Conservation (phyloP, 176 grass and related monocot species). For the Eremochloa ophiuroides region DNA sequence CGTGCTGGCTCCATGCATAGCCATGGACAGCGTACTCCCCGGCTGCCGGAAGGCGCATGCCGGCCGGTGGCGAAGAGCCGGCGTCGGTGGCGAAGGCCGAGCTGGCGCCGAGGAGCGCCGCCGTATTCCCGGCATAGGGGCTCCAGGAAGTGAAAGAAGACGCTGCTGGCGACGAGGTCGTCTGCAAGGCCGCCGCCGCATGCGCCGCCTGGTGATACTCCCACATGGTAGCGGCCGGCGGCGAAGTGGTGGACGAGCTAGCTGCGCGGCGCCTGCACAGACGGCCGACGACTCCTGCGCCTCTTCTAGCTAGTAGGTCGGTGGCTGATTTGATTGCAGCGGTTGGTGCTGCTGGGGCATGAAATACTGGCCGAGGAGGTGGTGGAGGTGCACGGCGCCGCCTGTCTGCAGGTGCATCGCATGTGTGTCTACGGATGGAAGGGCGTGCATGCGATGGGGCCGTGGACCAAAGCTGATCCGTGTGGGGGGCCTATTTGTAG, state of each 20-base stretch:
- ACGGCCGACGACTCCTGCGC: background rate
- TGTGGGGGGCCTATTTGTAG: slow-evolving; percentile 54
- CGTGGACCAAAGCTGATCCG: slow-evolving; percentile 35
- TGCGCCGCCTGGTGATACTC: slow-evolving; percentile 33
- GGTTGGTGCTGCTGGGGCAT: slow-evolving; percentile 37
- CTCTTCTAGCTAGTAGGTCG: background rate
- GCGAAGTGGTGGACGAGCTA: slow-evolving; percentile 20
- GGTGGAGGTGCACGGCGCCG: slow-evolving; percentile 25
- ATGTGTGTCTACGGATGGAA: slow-evolving; percentile 39
- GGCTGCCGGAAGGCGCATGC: slow-evolving; percentile 5
- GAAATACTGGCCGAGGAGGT: slow-evolving; percentile 41
- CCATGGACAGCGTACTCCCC: slow-evolving; percentile 3
- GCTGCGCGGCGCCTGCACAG: background rate
- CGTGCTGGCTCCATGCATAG: slow-evolving; percentile 36
- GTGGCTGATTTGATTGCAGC: background rate
- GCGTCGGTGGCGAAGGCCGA: slow-evolving; percentile 31
- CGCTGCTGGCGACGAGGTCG: background rate
- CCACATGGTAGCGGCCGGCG: slow-evolving; percentile 39
- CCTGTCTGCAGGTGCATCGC: slow-evolving; percentile 43
- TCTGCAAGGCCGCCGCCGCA: slow-evolving; percentile 22
- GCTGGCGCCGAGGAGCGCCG: slow-evolving; percentile 23
- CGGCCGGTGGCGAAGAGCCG: background rate
- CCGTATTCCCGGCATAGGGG: slow-evolving; percentile 15
- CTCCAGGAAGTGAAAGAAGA: slow-evolving; percentile 32
- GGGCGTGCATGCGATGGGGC: slow-evolving; percentile 9